Conservation (phyloP, 768 basidiomycete species). For the Leucogyrophana mollusca region DNA sequence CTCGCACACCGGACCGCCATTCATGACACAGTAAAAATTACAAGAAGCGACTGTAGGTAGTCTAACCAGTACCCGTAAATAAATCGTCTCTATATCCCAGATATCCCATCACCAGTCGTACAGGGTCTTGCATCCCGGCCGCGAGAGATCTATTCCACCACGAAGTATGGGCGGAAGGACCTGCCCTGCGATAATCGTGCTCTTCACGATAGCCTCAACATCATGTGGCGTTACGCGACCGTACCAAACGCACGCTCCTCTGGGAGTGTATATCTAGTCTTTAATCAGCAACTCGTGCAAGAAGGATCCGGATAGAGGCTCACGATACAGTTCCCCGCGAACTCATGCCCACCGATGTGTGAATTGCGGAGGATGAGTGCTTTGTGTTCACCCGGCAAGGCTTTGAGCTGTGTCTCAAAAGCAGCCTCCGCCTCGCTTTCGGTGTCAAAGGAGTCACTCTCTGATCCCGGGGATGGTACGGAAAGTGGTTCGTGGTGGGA, state of each 20-base stretch:
- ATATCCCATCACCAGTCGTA: conserved; percentile 61
- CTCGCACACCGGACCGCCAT: too few species aligned
- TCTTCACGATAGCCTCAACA: conserved; percentile 79
- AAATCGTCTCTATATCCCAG: neutral
- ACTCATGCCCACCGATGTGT: conserved; percentile 93
- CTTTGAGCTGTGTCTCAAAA: conserved; percentile 44
- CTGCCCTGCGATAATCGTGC: conserved; percentile 83
- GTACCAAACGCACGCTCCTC: conserved; percentile 88
- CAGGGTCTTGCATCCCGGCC: conserved; percentile 64
- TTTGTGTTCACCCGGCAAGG: conserved; percentile 54
- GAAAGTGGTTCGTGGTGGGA: conserved; percentile 13
- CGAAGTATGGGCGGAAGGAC: conserved; percentile 84
- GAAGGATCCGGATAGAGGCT: conserved; percentile 32
- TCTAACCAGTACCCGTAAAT: neutral
- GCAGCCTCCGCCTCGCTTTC: conserved; percentile 54
- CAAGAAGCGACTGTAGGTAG: too few species aligned
- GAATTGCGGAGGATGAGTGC: conserved; percentile 86
- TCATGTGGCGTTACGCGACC: conserved; percentile 91
- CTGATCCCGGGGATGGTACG: too few species aligned
- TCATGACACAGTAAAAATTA: too few species aligned
- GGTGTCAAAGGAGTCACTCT: conserved; percentile 43
- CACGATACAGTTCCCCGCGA: conserved; percentile 88
- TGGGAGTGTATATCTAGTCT: conserved; percentile 85
- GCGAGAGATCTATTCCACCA: conserved; percentile 77
- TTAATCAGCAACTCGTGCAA: neutral